Evolutionary conservation across 208 protist genomes (phyloP).

Genomic region (Leishmania guyanensis): DNA sequence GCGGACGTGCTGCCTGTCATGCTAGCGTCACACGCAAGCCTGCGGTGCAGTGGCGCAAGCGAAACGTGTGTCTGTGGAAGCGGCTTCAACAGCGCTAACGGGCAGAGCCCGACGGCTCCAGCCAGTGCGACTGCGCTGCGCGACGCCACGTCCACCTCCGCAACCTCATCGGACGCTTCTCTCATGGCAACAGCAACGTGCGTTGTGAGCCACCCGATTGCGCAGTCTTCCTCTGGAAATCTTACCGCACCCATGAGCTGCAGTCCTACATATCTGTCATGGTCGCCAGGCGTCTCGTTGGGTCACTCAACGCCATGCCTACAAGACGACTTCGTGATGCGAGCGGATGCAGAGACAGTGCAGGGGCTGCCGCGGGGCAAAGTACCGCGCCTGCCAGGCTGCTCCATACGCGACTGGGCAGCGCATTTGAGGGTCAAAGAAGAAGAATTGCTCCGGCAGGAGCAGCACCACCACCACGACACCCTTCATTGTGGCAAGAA

Average conservation of each 20-base stretch:
- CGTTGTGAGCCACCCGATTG: constrained; percentile 9
- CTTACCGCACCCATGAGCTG: constrained; percentile 21
- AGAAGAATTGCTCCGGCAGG: constrained; percentile 12
- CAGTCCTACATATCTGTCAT: background rate
- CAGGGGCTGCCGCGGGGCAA: constrained; percentile 24
- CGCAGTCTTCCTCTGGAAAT: constrained; percentile 15
- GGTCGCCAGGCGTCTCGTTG: background rate
- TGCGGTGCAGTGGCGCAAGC: background rate
- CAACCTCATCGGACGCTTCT: constrained; percentile 11
- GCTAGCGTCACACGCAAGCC: constrained; percentile 6
- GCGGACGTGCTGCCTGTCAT: constrained; percentile 8
- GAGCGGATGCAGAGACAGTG: constrained; percentile 25
- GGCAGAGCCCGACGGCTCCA: background rate
- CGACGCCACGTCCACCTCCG: constrained; percentile 1
- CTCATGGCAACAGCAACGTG: constrained; percentile 12
- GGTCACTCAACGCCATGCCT: background rate
- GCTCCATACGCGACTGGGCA: constrained; percentile 58
- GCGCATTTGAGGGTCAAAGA: constrained; percentile 18
- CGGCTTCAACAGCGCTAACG: background rate
- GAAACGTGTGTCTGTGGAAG: background rate
- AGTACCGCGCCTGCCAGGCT: constrained; percentile 30
- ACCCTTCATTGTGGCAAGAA: background rate
- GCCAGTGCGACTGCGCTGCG: background rate
- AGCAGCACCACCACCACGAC: constrained; percentile 10
- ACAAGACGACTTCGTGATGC: constrained; percentile 25